phyloP scores from a whole-genome alignment of 2,329 filamentous ascomycete genomes.

The Fusarium multiceps region DNA sequence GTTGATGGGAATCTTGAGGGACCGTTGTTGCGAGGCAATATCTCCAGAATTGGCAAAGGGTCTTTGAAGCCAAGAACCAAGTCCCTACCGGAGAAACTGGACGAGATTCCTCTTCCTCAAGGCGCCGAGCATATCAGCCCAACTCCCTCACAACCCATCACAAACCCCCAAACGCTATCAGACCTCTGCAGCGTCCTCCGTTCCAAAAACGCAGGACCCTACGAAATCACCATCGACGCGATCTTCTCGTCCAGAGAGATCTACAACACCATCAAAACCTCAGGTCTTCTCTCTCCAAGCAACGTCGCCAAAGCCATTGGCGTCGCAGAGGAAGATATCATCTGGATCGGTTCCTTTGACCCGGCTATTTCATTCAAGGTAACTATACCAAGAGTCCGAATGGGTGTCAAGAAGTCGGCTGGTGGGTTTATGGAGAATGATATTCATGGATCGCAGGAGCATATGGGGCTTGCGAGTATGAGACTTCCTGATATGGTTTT shows the following conservation, averaged over 20 bases:
- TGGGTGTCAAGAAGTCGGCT: constrained; percentile 25
- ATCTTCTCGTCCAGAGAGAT: constrained; percentile 55
- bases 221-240: constrained; percentile 63
- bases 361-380: constrained; percentile 60
- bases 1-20: not conserved
- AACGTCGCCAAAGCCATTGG: constrained; percentile 42
- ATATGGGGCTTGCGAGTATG: constrained; percentile 30
- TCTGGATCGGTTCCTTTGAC: constrained; percentile 57
- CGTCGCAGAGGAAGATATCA: constrained; percentile 44
- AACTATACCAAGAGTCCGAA: constrained; percentile 22
- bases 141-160: accelerated
- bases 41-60: constrained; percentile 16
- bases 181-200: constrained; percentile 57
- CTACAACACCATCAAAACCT: constrained; percentile 45
- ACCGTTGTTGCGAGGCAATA: not conserved
- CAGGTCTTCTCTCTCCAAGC: constrained; percentile 9
- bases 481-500: not conserved
- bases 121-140: not conserved
- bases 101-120: not conserved
- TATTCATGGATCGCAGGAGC: constrained; percentile 40
- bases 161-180: constrained; percentile 23
- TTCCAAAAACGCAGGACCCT: constrained; percentile 59
- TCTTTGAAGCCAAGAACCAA: accelerated
- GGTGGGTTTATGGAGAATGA: constrained; percentile 42
- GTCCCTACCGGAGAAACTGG: accelerated